These are phyloP conservation scores for Ophiostoma sp. DNA, from an alignment of 2,329 filamentous ascomycete genomes.

Conservation along the genomic window DNA sequence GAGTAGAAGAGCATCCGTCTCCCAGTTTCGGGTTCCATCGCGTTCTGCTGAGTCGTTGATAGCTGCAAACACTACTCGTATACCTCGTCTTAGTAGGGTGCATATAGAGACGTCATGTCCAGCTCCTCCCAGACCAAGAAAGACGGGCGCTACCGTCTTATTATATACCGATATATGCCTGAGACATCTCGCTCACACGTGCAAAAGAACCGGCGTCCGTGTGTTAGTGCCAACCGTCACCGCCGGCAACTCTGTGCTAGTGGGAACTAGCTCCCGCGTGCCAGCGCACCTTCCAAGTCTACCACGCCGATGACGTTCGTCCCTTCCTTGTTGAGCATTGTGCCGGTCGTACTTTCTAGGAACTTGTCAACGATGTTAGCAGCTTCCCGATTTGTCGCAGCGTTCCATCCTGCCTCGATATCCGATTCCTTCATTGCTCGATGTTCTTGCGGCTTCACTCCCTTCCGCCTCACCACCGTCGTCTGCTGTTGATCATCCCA, in stretches of 20 bases:
- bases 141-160: not conserved
- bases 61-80: not conserved
- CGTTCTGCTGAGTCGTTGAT: slow-evolving; percentile 1
- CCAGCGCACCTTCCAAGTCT: slow-evolving; percentile 4
- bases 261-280: slow-evolving; percentile 16
- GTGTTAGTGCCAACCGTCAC: slow-evolving; percentile 16
- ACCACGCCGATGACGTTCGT: slow-evolving; percentile 20
- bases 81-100: not conserved
- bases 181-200: slow-evolving; percentile 1
- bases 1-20: not conserved
- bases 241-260: slow-evolving; percentile 1
- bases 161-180: not conserved
- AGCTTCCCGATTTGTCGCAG: not conserved
- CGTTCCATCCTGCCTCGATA: not conserved
- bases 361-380: not conserved
- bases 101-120: slow-evolving; percentile 2
- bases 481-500: not conserved
- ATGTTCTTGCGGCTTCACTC: not conserved
- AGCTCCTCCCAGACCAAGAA: not conserved
- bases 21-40: not conserved
- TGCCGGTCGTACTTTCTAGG: not conserved
- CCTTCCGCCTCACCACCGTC: not conserved
- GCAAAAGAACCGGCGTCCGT: not conserved
- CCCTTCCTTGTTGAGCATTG: slow-evolving; percentile 9
- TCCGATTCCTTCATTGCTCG: not conserved